Base-by-base conservation (phyloP, 345 rosid species). In the Tarenaya hassleriana region DNA sequence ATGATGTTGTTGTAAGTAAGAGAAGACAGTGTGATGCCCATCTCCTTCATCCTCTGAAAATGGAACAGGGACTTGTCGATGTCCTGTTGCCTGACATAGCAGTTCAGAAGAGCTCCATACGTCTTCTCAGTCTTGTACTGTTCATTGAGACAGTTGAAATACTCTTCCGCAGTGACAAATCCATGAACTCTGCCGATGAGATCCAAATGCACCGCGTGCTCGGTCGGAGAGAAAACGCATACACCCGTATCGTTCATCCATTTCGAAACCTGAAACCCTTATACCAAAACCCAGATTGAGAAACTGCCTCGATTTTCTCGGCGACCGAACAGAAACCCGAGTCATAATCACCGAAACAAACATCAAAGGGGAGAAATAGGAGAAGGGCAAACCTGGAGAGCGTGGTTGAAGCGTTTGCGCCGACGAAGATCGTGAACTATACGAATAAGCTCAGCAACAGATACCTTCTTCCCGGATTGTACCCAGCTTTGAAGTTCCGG, bases 401-500 rank as follows among this genome's bases (percentile, higher is more conserved):
- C 91, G 41, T 90, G 97, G 58, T 68, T 39, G 74, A 71, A 90
- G 38, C 97, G 86, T 54, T 75, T 81, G 44, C 94, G 78, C 70
- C 72, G 66, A 44, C 95, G 94, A 48, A 86, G 78, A 41, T 90
- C 95, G n/a, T 67, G 88, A 50, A 90, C 64, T 34, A 90, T 78
- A 40, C 91, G 94, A 55, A 83, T 79, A 61, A 90, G 79, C 81
- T 86, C 97, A 0, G 73, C 86, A 45, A 90, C 69, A n/a, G 79
- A 71, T 47, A 86, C 71, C 27, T 58, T 80, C 51, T 77, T 74
- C 17, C 95, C 94, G 50, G 59, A 16, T 50, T 58, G 68, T 37
- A 78, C 67, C 95, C 95, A 90, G 58, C 44, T 67, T 13, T 90
- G 95, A 58, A 90, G 97, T 73, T 67, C 83, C 13, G 91, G 83